Evolutionary conservation across 202 grass and related monocot genomes (phyloP).

Genomic region (Panicum virgatum): DNA sequence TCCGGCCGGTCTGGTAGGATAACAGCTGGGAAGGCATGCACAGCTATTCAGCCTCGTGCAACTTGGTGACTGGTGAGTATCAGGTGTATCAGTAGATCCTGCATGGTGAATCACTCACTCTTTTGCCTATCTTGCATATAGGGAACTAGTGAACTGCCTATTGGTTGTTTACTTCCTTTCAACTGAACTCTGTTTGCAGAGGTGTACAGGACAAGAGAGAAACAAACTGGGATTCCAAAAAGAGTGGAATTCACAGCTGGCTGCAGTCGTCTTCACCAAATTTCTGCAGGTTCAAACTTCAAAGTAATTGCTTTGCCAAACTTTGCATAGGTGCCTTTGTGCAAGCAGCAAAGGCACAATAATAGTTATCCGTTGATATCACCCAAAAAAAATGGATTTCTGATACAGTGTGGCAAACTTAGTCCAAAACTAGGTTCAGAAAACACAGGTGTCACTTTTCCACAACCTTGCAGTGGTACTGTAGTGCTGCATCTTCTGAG

Average conservation of each 20-base stretch:
- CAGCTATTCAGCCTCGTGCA: not conserved
- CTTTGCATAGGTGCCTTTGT: constrained; percentile 13
- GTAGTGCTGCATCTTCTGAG: constrained; percentile 49
- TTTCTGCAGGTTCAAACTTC: constrained; percentile 27
- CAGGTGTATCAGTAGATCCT: not conserved
- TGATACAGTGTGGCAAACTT: not conserved
- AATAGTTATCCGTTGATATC: not conserved
- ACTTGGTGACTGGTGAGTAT: constrained; percentile 2
- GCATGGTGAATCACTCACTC: not conserved
- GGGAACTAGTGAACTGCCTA: not conserved
- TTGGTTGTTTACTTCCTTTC: constrained; percentile 15
- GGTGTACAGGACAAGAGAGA: not conserved
- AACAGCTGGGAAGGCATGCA: not conserved
- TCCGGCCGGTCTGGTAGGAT: constrained; percentile 8
- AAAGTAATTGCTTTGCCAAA: constrained; percentile 16
- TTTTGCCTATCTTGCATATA: constrained; percentile 12
- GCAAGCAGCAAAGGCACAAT: constrained; percentile 6
- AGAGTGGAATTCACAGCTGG: not conserved
- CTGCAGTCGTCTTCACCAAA: not conserved
- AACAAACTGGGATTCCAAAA: not conserved
- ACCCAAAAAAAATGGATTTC: not conserved
- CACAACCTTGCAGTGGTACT: constrained; percentile 35
- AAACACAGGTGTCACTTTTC: constrained; percentile 27
- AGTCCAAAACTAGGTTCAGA: constrained; percentile 3
- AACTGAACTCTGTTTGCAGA: constrained; percentile 11